A percentile compares a stretch with the other conserved stretches of the same genome.
These are phyloP conservation scores for Penicillium diatomitis DNA, from an alignment of 495 filamentous ascomycete genomes.

Conservation along the genomic window DNA sequence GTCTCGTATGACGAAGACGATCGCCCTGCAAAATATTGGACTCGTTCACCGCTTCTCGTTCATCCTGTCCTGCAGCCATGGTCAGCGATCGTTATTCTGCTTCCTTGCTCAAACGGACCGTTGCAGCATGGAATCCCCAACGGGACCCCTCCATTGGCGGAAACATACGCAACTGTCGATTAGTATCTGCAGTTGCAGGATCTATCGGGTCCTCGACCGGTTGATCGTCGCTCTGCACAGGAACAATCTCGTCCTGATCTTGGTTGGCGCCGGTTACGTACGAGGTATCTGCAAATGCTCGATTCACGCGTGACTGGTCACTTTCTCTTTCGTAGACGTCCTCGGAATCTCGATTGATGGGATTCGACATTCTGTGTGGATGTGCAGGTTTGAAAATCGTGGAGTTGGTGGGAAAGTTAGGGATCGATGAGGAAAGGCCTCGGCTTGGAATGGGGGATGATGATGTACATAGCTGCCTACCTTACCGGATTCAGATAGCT, in stretches of 20 bases:
- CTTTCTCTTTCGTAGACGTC: constrained; percentile 21
- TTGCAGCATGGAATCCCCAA: too few species aligned
- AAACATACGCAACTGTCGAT: constrained; percentile 4
- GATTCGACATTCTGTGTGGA: constrained; percentile 13
- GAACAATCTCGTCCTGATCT: background rate
- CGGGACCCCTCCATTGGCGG: background rate
- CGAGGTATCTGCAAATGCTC: constrained; percentile 6
- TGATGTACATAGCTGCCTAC: too few species aligned
- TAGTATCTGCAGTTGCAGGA: background rate
- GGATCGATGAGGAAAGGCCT: too few species aligned
- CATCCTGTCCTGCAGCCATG: background rate
- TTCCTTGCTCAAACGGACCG: background rate
- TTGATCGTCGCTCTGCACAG: constrained; percentile 3
- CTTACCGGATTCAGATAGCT: too few species aligned
- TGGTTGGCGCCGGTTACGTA: background rate
- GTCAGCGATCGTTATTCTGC: background rate
- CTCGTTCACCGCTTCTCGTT: background rate
- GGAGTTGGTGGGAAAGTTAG: too few species aligned
- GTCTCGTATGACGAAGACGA: constrained; percentile 20
- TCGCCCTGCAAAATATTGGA: constrained; percentile 19
- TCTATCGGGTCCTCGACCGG: constrained; percentile 2
- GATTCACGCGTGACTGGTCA: constrained; percentile 16
- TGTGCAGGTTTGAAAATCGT: background rate
- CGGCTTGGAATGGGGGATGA: too few species aligned
- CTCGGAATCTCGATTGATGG: constrained; percentile 19